Evolutionary conservation across 176 grass and related monocot genomes (phyloP).

Genomic region (Themeda triandra): DNA sequence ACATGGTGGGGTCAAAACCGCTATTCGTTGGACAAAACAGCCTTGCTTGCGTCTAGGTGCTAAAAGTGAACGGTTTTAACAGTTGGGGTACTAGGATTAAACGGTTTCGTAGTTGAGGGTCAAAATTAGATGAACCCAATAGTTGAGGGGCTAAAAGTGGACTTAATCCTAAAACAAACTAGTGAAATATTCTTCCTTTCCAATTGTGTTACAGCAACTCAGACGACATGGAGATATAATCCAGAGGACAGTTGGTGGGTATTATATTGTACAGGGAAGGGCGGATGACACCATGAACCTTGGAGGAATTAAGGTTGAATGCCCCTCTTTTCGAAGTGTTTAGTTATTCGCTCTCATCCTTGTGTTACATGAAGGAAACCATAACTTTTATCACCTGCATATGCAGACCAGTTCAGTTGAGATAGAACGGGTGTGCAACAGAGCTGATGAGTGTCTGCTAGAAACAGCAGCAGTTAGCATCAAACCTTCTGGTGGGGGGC

Average conservation of each 20-base stretch:
- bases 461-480: conserved; percentile 85
- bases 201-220: conserved; percentile 50
- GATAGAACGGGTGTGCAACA: conserved; percentile 86
- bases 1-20: too few species aligned
- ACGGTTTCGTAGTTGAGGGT: too few species aligned
- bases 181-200: background rate
- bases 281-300: conserved; percentile 99
- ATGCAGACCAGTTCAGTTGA: conserved; percentile 93
- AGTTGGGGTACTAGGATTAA: too few species aligned
- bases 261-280: conserved; percentile 85
- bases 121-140: too few species aligned
- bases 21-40: too few species aligned
- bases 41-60: too few species aligned
- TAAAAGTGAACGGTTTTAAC: too few species aligned
- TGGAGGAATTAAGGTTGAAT: conserved; percentile 85
- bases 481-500: conserved; percentile 61
- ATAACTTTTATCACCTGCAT: background rate
- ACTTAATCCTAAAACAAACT: background rate
- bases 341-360: background rate
- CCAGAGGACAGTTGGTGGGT: conserved; percentile 82
- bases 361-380: conserved; percentile 10
- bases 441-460: conserved; percentile 64
- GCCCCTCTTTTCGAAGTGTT: background rate
- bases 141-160: too few species aligned
- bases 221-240: conserved; percentile 93